These are phyloP conservation scores for Tuber microsphaerosporum DNA, from an alignment of 495 filamentous ascomycete species.

Conservation along the genomic window DNA sequence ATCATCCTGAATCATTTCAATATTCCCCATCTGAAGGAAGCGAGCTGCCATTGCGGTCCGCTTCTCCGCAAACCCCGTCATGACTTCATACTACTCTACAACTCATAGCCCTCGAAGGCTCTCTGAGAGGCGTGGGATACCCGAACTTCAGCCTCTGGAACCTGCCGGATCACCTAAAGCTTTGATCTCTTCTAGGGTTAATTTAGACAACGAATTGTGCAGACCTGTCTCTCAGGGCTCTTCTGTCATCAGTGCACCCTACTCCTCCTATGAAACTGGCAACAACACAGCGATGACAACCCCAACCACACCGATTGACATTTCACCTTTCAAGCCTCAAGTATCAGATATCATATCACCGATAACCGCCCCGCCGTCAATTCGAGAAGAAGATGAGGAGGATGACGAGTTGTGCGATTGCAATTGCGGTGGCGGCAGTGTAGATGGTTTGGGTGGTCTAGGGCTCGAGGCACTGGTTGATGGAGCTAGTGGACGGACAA, in stretches of 20 bases:
- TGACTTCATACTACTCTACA: slow-evolving; percentile 32
- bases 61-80: slow-evolving; percentile 19
- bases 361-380: slow-evolving; percentile 31
- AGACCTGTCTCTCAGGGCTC: slow-evolving; percentile 27
- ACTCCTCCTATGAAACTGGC: slow-evolving; percentile 26
- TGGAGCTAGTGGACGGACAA: slow-evolving; percentile 28
- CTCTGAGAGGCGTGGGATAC: slow-evolving; percentile 40
- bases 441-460: slow-evolving; percentile 22
- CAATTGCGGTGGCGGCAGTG: slow-evolving; percentile 15
- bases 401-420: slow-evolving; percentile 28
- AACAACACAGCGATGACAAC: slow-evolving; percentile 31
- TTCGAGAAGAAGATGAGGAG: slow-evolving; percentile 38
- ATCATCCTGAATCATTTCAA: slow-evolving; percentile 14
- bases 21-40: slow-evolving; percentile 20
- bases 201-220: slow-evolving; percentile 15
- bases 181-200: slow-evolving; percentile 19
- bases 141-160: slow-evolving; percentile 38
- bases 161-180: slow-evolving; percentile 30
- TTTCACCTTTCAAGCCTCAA: slow-evolving; percentile 26
- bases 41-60: slow-evolving; percentile 32
- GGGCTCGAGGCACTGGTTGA: slow-evolving; percentile 29
- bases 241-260: slow-evolving; percentile 28
- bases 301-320: slow-evolving; percentile 36
- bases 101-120: slow-evolving; percentile 35
- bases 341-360: slow-evolving; percentile 20